A percentile compares a stretch with the other conserved stretches of the same genome.
Evolutionary conservation across 768 basidiomycete species (phyloP).

Genomic region (Heimioporus sp.): DNA sequence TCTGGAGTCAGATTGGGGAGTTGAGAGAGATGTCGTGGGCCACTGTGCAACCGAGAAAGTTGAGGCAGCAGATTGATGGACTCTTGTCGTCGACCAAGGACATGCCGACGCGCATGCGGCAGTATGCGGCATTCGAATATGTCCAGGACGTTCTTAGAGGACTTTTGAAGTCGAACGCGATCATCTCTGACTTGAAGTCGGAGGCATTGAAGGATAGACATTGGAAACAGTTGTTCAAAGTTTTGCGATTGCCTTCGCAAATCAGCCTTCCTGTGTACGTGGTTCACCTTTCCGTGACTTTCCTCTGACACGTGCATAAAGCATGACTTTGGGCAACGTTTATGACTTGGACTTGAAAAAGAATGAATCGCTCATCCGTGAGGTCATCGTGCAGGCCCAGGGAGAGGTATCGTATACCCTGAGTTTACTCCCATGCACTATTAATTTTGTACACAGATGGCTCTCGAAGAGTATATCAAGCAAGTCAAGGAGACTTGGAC

Average conservation of each 20-base stretch:
- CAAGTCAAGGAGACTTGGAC: conserved; percentile 98
- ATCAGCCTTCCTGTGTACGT: conserved; percentile 74
- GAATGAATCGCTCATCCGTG: conserved; percentile 89
- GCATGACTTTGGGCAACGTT: conserved; percentile 94
- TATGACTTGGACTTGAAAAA: conserved; percentile 95
- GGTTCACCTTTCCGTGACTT: conserved; percentile 7
- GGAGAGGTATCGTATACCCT: conserved; percentile 66
- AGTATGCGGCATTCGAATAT: conserved; percentile 98
- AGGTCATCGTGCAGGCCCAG: conserved; percentile 94
- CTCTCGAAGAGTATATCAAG: conserved; percentile 91
- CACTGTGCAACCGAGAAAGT: conserved; percentile 89
- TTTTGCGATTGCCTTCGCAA: conserved; percentile 68
- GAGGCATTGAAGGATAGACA: conserved; percentile 97
- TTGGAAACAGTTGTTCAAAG: conserved; percentile 97
- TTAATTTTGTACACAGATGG: conserved; percentile 60
- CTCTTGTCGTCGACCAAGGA: conserved; percentile 92
- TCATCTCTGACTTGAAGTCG: conserved; percentile 94
- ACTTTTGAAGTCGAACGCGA: conserved; percentile 83
- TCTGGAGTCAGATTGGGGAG: conserved; percentile 92
- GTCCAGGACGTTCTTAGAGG: conserved; percentile 89
- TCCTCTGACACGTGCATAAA: conserved; percentile 28
- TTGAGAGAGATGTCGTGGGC: conserved; percentile 88
- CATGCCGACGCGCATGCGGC: conserved; percentile 98
- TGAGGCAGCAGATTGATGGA: conserved; percentile 92
- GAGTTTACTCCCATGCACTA: not conserved